These are phyloP conservation scores for Dothistroma septosporum DNA, from an alignment of 2,329 filamentous ascomycete genomes.

Conservation along the genomic window DNA sequence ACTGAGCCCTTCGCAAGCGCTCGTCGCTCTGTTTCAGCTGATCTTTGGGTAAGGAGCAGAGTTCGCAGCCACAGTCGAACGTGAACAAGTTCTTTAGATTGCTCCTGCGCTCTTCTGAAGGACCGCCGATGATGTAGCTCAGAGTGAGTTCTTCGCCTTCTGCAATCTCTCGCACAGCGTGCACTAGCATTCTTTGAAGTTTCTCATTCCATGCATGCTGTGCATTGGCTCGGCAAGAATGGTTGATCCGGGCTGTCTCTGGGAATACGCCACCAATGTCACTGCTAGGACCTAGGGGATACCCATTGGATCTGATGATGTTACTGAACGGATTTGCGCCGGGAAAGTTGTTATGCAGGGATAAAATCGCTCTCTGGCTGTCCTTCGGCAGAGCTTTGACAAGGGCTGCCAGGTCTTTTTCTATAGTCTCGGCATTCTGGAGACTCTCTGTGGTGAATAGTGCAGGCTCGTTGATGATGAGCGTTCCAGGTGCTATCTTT, in stretches of 20 bases:
- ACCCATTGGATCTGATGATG: constrained; percentile 34
- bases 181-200: constrained; percentile 23
- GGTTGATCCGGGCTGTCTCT: constrained; percentile 37
- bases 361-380: constrained; percentile 30
- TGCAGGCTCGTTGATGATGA: constrained; percentile 40
- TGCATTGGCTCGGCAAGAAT: constrained; percentile 38
- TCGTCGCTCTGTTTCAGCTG: constrained; percentile 34
- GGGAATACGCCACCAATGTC: constrained; percentile 35
- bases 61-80: constrained; percentile 36
- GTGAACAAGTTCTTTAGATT: constrained; percentile 28
- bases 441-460: constrained; percentile 34
- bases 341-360: constrained; percentile 31
- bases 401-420: constrained; percentile 20
- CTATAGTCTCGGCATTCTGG: constrained; percentile 18
- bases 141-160: constrained; percentile 39
- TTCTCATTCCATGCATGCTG: constrained; percentile 36
- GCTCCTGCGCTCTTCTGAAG: constrained; percentile 15
- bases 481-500: constrained; percentile 38
- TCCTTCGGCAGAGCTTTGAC: constrained; percentile 28
- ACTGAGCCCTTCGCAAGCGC: constrained; percentile 16
- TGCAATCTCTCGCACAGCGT: constrained; percentile 35
- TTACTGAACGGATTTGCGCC: constrained; percentile 28
- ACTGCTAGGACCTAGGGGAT: constrained; percentile 29
- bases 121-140: constrained; percentile 31
- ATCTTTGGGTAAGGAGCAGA: constrained; percentile 36